A percentile compares a stretch with the other conserved stretches of the same genome.
Conservation (phyloP, 129 eudicot species). For the Logfia minima region DNA sequence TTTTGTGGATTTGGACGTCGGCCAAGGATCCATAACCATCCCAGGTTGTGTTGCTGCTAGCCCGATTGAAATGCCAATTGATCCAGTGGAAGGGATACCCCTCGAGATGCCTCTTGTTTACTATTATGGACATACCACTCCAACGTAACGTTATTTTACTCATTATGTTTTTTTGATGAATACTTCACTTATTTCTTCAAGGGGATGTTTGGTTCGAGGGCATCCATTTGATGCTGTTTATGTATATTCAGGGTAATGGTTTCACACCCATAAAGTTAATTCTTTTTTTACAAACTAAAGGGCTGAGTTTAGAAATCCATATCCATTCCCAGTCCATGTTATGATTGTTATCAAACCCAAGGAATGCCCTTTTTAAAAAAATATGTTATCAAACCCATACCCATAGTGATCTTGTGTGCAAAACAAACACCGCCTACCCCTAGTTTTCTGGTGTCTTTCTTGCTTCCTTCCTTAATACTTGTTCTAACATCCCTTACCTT, state of each 20-base stretch:
- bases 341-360: not conserved
- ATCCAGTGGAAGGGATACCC: constrained; percentile 99
- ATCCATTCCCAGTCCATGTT: not conserved
- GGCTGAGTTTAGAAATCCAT: not conserved
- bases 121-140: constrained; percentile 79
- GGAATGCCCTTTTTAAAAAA: too few relatives aligned
- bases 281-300: not conserved
- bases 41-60: constrained; percentile 95
- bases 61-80: constrained; percentile 93
- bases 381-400: not conserved
- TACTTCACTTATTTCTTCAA: not conserved
- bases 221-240: not conserved
- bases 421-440: not conserved
- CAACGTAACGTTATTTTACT: constrained; percentile 50
- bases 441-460: not conserved
- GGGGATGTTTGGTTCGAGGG: not conserved
- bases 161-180: not conserved
- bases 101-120: constrained; percentile 95
- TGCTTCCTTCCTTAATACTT: not conserved
- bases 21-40: constrained; percentile 92
- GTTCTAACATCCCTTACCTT: not conserved
- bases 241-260: constrained; percentile 2
- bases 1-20: constrained; percentile 88
- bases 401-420: not conserved
- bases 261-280: not conserved